These are phyloP conservation scores for Stylosanthes scabra DNA, from an alignment of 331 rosid species.

Conservation along the genomic window DNA sequence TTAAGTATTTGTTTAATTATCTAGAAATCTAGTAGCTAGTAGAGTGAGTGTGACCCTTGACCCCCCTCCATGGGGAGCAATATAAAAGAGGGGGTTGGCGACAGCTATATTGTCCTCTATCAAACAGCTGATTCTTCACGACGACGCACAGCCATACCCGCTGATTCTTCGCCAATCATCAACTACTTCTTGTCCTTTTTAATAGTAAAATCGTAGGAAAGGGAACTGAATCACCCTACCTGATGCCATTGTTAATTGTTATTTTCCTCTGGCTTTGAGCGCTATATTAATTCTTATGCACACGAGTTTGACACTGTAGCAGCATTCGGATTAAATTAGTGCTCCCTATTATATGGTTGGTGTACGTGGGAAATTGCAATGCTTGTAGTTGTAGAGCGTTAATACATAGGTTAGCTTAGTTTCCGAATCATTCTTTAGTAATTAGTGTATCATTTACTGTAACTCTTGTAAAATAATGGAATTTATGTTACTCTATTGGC, in stretches of 20 bases:
- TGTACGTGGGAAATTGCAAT: background rate
- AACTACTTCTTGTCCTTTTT: slow-evolving; percentile 3
- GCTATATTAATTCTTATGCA: background rate
- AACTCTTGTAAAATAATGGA: background rate
- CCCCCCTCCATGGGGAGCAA: slow-evolving; percentile 16
- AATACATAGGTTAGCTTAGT: background rate
- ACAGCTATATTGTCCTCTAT: slow-evolving; percentile 38
- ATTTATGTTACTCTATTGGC: too few relatives aligned
- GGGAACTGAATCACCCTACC: background rate
- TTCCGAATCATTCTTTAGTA: too few relatives aligned
- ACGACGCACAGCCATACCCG: slow-evolving; percentile 41
- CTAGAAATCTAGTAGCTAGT: too few relatives aligned
- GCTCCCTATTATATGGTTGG: slow-evolving; percentile 9
- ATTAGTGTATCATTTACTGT: background rate
- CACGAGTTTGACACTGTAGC: background rate
- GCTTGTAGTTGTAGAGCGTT: background rate
- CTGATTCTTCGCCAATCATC: slow-evolving; percentile 39
- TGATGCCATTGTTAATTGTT: background rate
- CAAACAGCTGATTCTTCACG: slow-evolving; percentile 64
- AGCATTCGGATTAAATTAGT: background rate
- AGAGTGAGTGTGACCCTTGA: background rate
- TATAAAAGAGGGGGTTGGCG: slow-evolving; percentile 15
- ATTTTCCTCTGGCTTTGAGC: slow-evolving; percentile 8
- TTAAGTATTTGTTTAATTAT: slow-evolving; percentile 7
- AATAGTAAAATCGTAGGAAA: background rate